Conservation (phyloP, 2,329 filamentous ascomycete genomes). For the Epichloe aotearoae region DNA sequence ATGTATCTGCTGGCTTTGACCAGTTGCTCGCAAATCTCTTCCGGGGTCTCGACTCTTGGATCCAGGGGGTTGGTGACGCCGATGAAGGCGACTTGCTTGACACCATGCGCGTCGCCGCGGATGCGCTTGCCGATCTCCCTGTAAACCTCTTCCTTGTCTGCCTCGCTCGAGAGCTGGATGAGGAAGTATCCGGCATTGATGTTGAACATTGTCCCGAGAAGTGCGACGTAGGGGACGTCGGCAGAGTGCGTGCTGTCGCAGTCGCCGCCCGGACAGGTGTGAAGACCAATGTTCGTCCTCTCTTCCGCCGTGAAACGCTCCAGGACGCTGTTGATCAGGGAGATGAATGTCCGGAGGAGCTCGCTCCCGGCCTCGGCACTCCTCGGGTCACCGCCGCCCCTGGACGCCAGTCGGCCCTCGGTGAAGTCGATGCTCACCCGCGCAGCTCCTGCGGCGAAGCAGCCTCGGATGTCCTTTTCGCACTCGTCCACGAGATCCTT, state of each 20-base stretch:
- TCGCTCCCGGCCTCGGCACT: constrained; percentile 5
- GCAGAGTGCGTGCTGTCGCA: constrained; percentile 6
- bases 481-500: constrained; percentile 6
- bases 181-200: constrained; percentile 8
- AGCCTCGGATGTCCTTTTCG: constrained; percentile 8
- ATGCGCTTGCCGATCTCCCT: constrained; percentile 4
- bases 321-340: constrained; percentile 5
- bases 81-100: constrained; percentile 8
- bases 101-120: constrained; percentile 5
- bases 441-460: constrained; percentile 6
- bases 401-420: constrained; percentile 7
- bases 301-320: constrained; percentile 5
- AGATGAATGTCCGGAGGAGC: constrained; percentile 5
- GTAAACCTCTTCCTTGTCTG: constrained; percentile 5
- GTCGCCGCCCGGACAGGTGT: constrained; percentile 8
- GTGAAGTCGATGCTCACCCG: constrained; percentile 8
- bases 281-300: constrained; percentile 6
- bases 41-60: constrained; percentile 5
- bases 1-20: constrained; percentile 6
- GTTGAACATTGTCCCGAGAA: constrained; percentile 4
- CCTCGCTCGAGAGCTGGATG: constrained; percentile 7
- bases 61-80: constrained; percentile 6
- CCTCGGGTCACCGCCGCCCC: neutral
- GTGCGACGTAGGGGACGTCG: constrained; percentile 5
- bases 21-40: constrained; percentile 6